Evolutionary conservation across 129 eudicot genomes (phyloP).

Genomic region (Mikania micrantha): DNA sequence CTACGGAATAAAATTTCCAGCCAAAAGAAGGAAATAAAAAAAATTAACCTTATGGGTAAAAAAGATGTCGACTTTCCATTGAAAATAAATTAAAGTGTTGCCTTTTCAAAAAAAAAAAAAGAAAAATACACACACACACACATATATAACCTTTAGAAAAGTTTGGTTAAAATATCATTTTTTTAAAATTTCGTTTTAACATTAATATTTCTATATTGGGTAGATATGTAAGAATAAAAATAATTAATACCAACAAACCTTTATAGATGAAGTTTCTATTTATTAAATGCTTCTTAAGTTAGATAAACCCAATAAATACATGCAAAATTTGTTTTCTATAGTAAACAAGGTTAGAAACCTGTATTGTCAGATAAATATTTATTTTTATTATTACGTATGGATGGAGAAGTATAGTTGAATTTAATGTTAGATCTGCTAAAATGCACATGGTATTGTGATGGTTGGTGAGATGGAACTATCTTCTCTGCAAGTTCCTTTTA

Average conservation of each 20-base stretch:
- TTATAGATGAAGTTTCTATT: background rate
- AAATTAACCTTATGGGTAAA: background rate
- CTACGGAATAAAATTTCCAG: conserved; percentile 11
- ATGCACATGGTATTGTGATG: conserved; percentile 24
- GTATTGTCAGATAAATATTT: background rate
- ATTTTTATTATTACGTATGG: background rate
- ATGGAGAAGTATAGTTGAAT: conserved; percentile 7
- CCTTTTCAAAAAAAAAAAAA: no score
- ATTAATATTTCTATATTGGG: background rate
- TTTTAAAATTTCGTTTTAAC: background rate
- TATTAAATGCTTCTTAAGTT: background rate
- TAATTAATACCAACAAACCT: background rate
- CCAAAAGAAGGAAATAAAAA: background rate
- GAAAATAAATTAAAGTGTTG: background rate
- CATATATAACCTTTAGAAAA: background rate
- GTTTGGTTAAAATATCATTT: background rate
- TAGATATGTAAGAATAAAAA: background rate
- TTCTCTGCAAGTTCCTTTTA: conserved; percentile 21
- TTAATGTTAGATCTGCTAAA: conserved; percentile 18
- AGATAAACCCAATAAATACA: background rate
- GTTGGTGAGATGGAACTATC: conserved; percentile 31
- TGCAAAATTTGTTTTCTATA: background rate
- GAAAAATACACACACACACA: no score
- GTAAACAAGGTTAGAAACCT: background rate
- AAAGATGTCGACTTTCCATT: background rate